phyloP scores from a whole-genome alignment of 441 rosid genomes.

The Populus hybrid region DNA sequence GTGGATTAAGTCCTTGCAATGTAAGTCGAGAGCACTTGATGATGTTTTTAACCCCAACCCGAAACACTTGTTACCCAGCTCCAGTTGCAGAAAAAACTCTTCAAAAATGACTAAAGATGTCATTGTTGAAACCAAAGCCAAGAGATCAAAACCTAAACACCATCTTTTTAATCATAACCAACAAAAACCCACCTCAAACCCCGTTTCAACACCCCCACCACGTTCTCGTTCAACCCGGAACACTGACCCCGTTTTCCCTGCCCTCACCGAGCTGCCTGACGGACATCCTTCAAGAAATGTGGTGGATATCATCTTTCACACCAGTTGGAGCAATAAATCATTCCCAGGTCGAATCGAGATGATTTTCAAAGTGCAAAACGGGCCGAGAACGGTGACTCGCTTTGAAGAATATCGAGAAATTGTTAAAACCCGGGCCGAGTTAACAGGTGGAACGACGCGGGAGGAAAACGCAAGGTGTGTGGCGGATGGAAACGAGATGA shows the following conservation, averaged over 20 bases:
- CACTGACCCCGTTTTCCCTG: constrained; percentile 47
- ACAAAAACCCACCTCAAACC: constrained; percentile 22
- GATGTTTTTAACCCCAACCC: constrained; percentile 62
- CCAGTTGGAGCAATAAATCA: constrained; percentile 77
- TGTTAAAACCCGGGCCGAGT: constrained; percentile 54
- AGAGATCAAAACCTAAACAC: constrained; percentile 4
- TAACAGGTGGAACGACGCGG: constrained; percentile 31
- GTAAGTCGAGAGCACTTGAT: constrained; percentile 84
- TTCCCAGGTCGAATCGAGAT: constrained; percentile 82
- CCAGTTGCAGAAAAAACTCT: constrained; percentile 61
- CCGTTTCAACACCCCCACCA: constrained; percentile 26
- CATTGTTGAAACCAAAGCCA: too few relatives aligned
- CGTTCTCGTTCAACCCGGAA: constrained; percentile 41
- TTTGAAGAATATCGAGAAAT: constrained; percentile 89
- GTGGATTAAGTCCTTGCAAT: constrained; percentile 86
- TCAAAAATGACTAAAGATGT: constrained; percentile 59
- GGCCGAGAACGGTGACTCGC: constrained; percentile 57
- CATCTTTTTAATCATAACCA: neutral
- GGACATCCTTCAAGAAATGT: constrained; percentile 94
- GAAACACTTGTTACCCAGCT: constrained; percentile 41
- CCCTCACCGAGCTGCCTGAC: constrained; percentile 71
- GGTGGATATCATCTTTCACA: constrained; percentile 88
- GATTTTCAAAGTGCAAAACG: constrained; percentile 89
- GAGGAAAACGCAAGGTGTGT: constrained; percentile 77
- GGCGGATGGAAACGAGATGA: constrained; percentile 97